Evolutionary conservation across 2,329 filamentous ascomycete species (phyloP), one percentile per base, ranked within the genome.

Genomic region (Periglandula ipomoeae): DNA sequence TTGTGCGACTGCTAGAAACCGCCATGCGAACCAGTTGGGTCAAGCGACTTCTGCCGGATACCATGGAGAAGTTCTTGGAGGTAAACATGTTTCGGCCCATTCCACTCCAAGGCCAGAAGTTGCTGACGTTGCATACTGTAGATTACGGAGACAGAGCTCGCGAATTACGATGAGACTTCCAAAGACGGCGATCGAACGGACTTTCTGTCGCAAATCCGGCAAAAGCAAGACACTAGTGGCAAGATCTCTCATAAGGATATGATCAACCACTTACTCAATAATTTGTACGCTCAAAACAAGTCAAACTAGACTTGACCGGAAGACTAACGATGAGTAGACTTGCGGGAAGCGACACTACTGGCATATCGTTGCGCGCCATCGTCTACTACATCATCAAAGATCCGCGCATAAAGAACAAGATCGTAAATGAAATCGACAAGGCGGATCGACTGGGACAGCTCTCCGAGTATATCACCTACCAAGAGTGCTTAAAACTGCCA

Each of bases 321-420:
- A 19, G 0, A 11, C 17, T 47, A 30, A 44, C 13, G 13, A 6
- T 17, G n/a, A 45, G 47, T 15, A 32, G 61, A 2, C 64, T 77
- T 48, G 81, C 81, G 0, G 82, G 82, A 5, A 78, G 74, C 2
- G 82, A 86, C 61, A 85, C 82, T 2, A 86, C 82, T 0, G 81
- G 78, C 19, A 84, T 85, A 57, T 74, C 70, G 27, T 65, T 85
- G 0, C 74, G 72, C 10, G 71, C 76, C 2, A 68, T 84, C 2
- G 78, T 85, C 57, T 84, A 84, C 62, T 75, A 78, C 61, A 61
- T 84, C 7, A 66, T 84, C 35, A 77, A 74, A 58, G 70, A 81
- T 52, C 76, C 76, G 0, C 48, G 54, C 0, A 67, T 67, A 34
- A 72, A 76, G 56, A 43, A 61, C 5, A 75, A 70, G 47, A 60